Evolutionary conservation across 371 early-diverging fungal species (phyloP), one percentile per base, ranked within the genome.

Genomic region (Syncephalastrum monosporum): DNA sequence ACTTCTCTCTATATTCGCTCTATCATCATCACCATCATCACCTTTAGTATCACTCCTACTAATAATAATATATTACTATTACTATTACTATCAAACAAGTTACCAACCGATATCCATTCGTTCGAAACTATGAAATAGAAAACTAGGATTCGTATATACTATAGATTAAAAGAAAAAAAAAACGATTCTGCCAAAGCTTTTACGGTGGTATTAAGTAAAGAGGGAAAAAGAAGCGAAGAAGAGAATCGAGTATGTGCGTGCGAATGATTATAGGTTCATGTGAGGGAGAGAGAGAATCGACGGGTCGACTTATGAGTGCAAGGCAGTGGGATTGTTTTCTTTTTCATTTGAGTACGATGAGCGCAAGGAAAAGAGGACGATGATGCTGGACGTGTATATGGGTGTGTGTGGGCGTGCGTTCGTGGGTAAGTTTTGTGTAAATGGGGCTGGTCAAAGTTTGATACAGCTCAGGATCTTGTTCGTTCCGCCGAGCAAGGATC

Each of bases 381-480:
- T 27, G 21, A 29, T 45, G 54, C n/a, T 44, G 21, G 45, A 43
- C 16, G 55, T 7, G 29, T 29, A 7, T 6, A 7, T 29, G 29
- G 7, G 29, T 45, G 46, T 7, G 23, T 16, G 47, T 21, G 16
- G 12, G 16, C 16, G 47, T 19, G 47, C 46, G 46, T 49, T 49
- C 21, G 21, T 21, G 27, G 27, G 41, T 33, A 27, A 52, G 27
- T 17, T 33, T 21, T 21, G 21, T 21, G 49, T 49, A 49, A 4
- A 49, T 52, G 13, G 23, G 33, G 33, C 5, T 52, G 42, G 16
- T 52, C 52, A 52, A 33, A 52, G 52, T 29, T 33, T 47, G 45
- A 62, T 62, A 48, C 63, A 62, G 54, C 63, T 47, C 46, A 62
- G 52, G 23, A 62, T 21, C 6, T 29, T 29, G 29, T 1, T 29